Evolutionary conservation across 106 monocot species (phyloP).

Genomic region (Triglochin maritima): DNA sequence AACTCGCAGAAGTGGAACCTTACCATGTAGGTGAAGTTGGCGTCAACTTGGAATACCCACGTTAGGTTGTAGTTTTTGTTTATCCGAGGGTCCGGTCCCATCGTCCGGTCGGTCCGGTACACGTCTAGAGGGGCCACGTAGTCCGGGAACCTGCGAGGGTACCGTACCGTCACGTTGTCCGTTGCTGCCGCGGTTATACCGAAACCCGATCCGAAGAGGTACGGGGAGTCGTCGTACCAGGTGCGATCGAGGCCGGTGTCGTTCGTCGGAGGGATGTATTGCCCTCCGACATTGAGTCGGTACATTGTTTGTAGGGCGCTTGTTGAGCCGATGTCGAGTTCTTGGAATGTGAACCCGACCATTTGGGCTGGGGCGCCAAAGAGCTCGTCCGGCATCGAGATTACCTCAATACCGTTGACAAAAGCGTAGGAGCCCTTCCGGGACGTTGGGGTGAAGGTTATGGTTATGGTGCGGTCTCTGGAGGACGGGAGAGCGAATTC

Average conservation of each 20-base stretch:
- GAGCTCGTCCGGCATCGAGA: conserved; percentile 8
- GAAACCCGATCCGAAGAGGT: conserved; percentile 40
- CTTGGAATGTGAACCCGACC: conserved; percentile 6
- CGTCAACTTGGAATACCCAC: conserved; percentile 68
- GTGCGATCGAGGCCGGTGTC: conserved; percentile 29
- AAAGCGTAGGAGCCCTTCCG: conserved; percentile 9
- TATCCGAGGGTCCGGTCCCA: conserved; percentile 68
- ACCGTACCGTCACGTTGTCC: conserved; percentile 19
- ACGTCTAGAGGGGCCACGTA: conserved; percentile 46
- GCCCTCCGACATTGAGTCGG: conserved; percentile 11
- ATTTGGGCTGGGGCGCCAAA: neutral
- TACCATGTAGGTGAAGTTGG: conserved; percentile 72
- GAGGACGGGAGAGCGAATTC: conserved; percentile 10
- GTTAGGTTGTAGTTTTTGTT: conserved; percentile 76
- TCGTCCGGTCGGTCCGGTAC: conserved; percentile 46
- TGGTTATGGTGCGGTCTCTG: neutral
- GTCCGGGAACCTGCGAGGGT: conserved; percentile 14
- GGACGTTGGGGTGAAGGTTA: conserved; percentile 7
- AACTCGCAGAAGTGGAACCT: conserved; percentile 90
- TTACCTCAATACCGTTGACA: conserved; percentile 14
- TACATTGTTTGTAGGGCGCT: conserved; percentile 14
- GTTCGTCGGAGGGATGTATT: conserved; percentile 1
- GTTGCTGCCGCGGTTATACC: conserved; percentile 27
- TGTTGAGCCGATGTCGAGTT: neutral
- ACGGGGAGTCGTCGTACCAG: conserved; percentile 59